These are phyloP conservation scores for Ustilago curta DNA, from an alignment of 1,284 basidiomycete genomes.

Conservation along the genomic window DNA sequence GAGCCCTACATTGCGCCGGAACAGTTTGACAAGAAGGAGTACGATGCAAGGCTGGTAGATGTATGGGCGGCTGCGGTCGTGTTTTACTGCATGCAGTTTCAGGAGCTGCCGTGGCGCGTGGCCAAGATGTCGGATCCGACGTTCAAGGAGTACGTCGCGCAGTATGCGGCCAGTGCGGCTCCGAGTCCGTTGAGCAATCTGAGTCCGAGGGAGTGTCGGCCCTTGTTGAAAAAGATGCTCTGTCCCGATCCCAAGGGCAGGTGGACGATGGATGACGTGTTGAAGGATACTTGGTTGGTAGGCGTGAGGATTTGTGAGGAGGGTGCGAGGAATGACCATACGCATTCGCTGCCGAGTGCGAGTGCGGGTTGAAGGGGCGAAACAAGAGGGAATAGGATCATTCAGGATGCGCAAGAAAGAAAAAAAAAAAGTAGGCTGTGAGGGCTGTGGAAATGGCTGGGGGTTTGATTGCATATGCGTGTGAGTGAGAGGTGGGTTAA, in stretches of 20 bases:
- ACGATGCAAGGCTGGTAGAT: conserved; percentile 95
- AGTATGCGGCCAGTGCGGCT: conserved; percentile 72
- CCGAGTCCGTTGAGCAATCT: conserved; percentile 80
- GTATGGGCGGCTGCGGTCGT: conserved; percentile 97
- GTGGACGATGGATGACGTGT: conserved; percentile 83
- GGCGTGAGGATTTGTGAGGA: conserved; percentile 40
- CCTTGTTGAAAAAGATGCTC: conserved; percentile 91
- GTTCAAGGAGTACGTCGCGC: conserved; percentile 83
- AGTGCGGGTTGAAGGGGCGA: background rate
- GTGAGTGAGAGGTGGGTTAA: too few species aligned
- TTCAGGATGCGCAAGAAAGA: background rate
- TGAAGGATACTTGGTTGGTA: conserved; percentile 83
- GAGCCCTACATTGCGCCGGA: conserved; percentile 99
- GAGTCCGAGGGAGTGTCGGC: conserved; percentile 84
- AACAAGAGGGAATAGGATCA: background rate
- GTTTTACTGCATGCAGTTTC: conserved; percentile 86
- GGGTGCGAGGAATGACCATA: conserved; percentile 48
- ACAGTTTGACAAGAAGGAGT: conserved; percentile 95
- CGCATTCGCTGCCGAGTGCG: conserved; percentile 29
- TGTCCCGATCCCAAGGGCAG: conserved; percentile 90
- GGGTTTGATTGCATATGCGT: too few species aligned
- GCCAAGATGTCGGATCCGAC: conserved; percentile 86
- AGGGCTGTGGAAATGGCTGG: too few species aligned
- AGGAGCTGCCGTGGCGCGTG: conserved; percentile 82
- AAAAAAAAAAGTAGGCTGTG: too few species aligned